Conservation (phyloP, 2,329 filamentous ascomycete genomes). For the Verticillium zaregamsianum region DNA sequence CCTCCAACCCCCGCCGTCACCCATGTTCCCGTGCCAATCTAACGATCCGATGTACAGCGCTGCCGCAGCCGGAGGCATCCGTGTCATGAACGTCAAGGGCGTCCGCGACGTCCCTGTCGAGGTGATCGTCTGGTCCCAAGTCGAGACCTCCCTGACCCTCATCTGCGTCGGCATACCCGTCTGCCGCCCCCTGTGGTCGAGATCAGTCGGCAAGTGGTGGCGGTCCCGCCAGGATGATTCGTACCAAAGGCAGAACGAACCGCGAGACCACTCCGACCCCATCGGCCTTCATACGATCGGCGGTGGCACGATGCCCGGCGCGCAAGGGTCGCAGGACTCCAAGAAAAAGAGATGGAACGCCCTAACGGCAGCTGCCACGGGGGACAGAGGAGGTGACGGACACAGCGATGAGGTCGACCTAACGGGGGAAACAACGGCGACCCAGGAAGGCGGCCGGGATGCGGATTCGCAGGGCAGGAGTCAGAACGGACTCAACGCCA, state of each 20-base stretch:
- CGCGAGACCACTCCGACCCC: neutral
- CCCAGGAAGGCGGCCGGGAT: no score
- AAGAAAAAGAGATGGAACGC: slow-evolving; percentile 1
- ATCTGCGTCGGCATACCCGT: slow-evolving; percentile 16
- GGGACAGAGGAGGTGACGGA: neutral
- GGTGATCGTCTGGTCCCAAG: slow-evolving; percentile 15
- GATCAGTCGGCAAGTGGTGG: slow-evolving; percentile 5
- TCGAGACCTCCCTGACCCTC: slow-evolving; percentile 15
- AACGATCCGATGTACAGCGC: neutral
- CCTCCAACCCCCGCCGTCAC: neutral
- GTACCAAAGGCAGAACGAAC: neutral
- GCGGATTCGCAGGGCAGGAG: neutral
- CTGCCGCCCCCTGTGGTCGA: slow-evolving; percentile 12
- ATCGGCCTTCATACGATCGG: neutral
- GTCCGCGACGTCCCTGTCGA: slow-evolving; percentile 12
- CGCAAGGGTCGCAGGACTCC: neutral
- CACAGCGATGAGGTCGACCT: slow-evolving; percentile 1
- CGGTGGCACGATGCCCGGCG: slow-evolving; percentile 2
- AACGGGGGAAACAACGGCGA: neutral
- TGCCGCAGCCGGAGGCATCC: slow-evolving; percentile 1
- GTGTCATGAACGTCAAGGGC: slow-evolving; percentile 1
- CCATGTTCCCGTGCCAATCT: neutral
- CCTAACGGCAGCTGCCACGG: neutral
- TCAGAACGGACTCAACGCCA: neutral
- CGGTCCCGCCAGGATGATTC: neutral